phyloP scores from a whole-genome alignment of 805 yeast species.

The Wickerhamomyces pijperi region DNA sequence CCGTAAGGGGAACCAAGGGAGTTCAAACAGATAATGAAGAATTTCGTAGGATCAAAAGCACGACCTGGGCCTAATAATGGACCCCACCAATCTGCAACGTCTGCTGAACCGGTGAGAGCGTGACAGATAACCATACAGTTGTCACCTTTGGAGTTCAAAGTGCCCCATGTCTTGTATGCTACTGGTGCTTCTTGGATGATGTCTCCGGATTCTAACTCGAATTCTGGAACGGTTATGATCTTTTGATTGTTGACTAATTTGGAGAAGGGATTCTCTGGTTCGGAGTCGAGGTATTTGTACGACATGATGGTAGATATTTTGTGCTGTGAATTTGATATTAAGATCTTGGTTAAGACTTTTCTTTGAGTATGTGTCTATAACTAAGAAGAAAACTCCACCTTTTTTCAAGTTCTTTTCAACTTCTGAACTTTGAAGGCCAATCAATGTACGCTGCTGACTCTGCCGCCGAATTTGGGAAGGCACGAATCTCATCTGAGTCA shows the following conservation, averaged over 20 bases:
- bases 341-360: too few relatives aligned
- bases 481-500: too few relatives aligned
- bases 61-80: conserved; percentile 77
- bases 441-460: too few relatives aligned
- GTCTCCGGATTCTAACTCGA: conserved; percentile 76
- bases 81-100: conserved; percentile 98
- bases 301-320: not conserved
- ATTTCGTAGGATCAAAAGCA: conserved; percentile 86
- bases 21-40: conserved; percentile 78
- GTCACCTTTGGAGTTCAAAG: conserved; percentile 52
- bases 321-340: too few relatives aligned
- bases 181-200: conserved; percentile 65
- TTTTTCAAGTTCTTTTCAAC: too few relatives aligned
- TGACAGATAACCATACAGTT: conserved; percentile 90
- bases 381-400: too few relatives aligned
- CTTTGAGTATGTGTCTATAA: too few relatives aligned
- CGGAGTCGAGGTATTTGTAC: conserved; percentile 12
- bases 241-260: conserved; percentile 66
- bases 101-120: conserved; percentile 92
- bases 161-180: conserved; percentile 95
- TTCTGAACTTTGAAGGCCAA: too few relatives aligned
- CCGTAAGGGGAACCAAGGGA: conserved; percentile 97
- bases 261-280: conserved; percentile 57
- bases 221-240: conserved; percentile 65
- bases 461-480: too few relatives aligned